phyloP scores from a whole-genome alignment of 2,329 filamentous ascomycete genomes.

The Ophiostoma populinum region DNA sequence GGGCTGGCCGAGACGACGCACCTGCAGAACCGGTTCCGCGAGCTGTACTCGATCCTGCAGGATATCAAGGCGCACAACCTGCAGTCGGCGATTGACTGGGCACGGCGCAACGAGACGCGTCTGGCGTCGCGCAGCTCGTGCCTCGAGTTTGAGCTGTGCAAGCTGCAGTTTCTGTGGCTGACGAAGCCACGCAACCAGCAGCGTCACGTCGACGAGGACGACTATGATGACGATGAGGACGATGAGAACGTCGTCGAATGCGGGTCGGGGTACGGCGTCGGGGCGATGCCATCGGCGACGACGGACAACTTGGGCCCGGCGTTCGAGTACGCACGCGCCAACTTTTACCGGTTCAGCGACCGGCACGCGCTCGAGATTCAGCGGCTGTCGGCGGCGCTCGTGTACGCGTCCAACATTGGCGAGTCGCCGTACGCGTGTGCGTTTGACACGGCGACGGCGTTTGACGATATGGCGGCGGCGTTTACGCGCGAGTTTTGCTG shows the following conservation, averaged over 20 bases:
- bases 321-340: constrained; percentile 54
- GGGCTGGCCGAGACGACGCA: constrained; percentile 44
- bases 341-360: constrained; percentile 58
- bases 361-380: constrained; percentile 67
- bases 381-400: constrained; percentile 64
- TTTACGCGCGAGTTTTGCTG: constrained; percentile 94
- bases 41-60: constrained; percentile 81
- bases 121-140: constrained; percentile 77
- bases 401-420: constrained; percentile 57
- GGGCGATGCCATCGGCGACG: constrained; percentile 28
- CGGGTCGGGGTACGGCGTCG: too few species aligned
- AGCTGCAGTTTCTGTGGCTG: constrained; percentile 77
- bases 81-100: constrained; percentile 74
- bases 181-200: constrained; percentile 37
- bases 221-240: constrained; percentile 28
- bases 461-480: constrained; percentile 67
- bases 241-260: constrained; percentile 34
- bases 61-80: constrained; percentile 61
- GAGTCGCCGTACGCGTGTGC: constrained; percentile 63
- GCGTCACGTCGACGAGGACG: constrained; percentile 21
- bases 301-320: constrained; percentile 25
- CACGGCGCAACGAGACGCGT: constrained; percentile 47
- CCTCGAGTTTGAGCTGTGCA: constrained; percentile 84
- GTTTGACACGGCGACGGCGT: constrained; percentile 50
- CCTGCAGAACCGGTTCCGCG: constrained; percentile 64